Base-by-base conservation (phyloP, 2,329 filamentous ascomycete genomes). In the Epichloe scottii region DNA sequence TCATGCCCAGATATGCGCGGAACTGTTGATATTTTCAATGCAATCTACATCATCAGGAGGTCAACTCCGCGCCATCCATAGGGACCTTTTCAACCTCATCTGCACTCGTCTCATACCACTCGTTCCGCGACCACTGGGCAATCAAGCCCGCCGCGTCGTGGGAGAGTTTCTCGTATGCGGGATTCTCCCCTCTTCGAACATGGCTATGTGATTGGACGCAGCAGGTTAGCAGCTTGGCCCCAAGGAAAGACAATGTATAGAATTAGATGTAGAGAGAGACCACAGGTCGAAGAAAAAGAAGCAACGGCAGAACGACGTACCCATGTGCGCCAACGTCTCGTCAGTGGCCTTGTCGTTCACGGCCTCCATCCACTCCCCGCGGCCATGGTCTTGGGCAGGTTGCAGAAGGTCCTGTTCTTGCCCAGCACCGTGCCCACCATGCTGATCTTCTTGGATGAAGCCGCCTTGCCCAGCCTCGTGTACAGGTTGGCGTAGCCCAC, bases 401-500 rank as follows among this genome's bases (percentile, higher is more conserved):
- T 87, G 69, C 90, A 95, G 64, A 97, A 98, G 0, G 91, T 97
- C 58, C 93, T 77, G 55, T 90, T 76, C 48, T 76, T 79, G 1
- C 84, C 83, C 17, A 86, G 66, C 37, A 87, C 76, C 30, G 75
- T 76, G 26, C 76, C 71, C 50, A 78, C 69, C 66, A 83, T 63
- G 60, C 71, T 69, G 54, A 71, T 64, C 68, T 75, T 60, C 68
- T 77, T 72, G 61, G 75, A 60, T 48, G 73, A 66, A 14, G 85
- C 84, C 14, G 79, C 82, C 60, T 78, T 76, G 2, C 89, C 90
- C 26, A 98, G 78, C 30, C 84, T 78, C 4, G 89, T 95, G 67
- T 95, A 96, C 52, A 96, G 74, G 63, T 96, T 93, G 14, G 82
- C 82, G 63, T 90, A 95, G 2, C 87, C 86, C 14, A 96, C 76